Percentiles rank a stretch among this genome's conserved stretches.
Evolutionary conservation across 2,329 filamentous ascomycete genomes (phyloP).

Genomic region (Cercospora sojina): DNA sequence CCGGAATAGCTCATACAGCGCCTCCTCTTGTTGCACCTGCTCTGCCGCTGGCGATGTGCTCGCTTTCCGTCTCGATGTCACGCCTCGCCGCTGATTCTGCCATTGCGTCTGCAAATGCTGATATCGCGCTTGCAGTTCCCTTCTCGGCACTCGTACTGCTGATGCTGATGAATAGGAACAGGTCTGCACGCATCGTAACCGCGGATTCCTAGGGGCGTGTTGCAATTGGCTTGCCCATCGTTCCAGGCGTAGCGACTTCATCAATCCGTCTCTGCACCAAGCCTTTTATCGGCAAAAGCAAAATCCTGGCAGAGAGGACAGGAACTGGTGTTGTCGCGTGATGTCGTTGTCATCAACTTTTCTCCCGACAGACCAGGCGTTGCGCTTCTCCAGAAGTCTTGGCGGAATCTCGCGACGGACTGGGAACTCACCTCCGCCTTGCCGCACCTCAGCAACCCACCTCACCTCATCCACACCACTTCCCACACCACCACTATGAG

Average conservation of each 20-base stretch:
- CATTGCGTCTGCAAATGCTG: conserved; percentile 25
- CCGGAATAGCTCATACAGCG: neutral
- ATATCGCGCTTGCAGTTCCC: conserved; percentile 23
- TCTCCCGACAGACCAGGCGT: conserved; percentile 1
- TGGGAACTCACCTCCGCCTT: conserved; percentile 9
- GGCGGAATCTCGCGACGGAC: neutral
- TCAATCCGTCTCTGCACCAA: conserved; percentile 26
- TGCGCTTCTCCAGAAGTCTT: conserved; percentile 3
- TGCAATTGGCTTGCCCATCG: conserved; percentile 62
- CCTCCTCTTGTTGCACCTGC: conserved; percentile 17
- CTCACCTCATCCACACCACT: conserved; percentile 23
- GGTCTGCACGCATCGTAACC: conserved; percentile 33
- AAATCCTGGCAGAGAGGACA: neutral
- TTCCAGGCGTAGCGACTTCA: conserved; percentile 54
- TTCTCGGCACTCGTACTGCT: conserved; percentile 16
- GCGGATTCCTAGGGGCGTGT: conserved; percentile 48
- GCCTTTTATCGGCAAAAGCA: neutral
- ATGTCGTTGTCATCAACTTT: conserved; percentile 8
- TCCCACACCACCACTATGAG: conserved; percentile 31
- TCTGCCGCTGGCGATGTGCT: conserved; percentile 31
- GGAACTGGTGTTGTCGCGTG: conserved; percentile 10
- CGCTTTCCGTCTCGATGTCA: conserved; percentile 20
- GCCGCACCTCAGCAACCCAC: conserved; percentile 17
- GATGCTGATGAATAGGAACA: conserved; percentile 29
- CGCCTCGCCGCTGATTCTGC: conserved; percentile 18